phyloP scores from a whole-genome alignment of 768 basidiomycete genomes.

The Kwoniella europaea region DNA sequence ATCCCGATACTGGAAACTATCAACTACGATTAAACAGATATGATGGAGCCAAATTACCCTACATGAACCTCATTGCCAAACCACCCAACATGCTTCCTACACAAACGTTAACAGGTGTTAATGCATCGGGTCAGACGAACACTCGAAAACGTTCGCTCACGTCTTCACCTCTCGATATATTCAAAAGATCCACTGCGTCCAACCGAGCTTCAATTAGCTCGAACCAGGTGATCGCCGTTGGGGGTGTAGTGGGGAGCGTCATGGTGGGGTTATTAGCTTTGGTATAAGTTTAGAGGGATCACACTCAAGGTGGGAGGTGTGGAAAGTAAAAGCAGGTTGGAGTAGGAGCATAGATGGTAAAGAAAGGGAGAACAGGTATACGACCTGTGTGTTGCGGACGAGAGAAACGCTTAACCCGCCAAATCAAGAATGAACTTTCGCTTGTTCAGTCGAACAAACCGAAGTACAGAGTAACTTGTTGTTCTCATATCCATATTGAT shows the following conservation, averaged over 20 bases:
- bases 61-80: conserved; percentile 62
- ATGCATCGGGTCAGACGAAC: conserved; percentile 51
- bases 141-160: conserved; percentile 47
- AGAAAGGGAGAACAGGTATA: no score
- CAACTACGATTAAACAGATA: conserved; percentile 78
- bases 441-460: no score
- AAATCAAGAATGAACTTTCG: no score
- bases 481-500: no score
- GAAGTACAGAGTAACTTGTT: no score
- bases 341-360: no score
- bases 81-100: conserved; percentile 89
- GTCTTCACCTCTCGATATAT: conserved; percentile 29
- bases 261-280: conserved; percentile 13
- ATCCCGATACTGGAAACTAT: conserved; percentile 65
- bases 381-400: no score
- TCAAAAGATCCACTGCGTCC: conserved; percentile 43
- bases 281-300: neutral
- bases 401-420: no score
- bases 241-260: conserved; percentile 5
- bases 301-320: no score
- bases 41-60: conserved; percentile 77
- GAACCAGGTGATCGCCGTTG: neutral
- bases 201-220: conserved; percentile 4
- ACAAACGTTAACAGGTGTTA: conserved; percentile 63
- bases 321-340: no score